Conservation (phyloP, 352 stramenopile species). For the Phytophthora boehmeriae region DNA sequence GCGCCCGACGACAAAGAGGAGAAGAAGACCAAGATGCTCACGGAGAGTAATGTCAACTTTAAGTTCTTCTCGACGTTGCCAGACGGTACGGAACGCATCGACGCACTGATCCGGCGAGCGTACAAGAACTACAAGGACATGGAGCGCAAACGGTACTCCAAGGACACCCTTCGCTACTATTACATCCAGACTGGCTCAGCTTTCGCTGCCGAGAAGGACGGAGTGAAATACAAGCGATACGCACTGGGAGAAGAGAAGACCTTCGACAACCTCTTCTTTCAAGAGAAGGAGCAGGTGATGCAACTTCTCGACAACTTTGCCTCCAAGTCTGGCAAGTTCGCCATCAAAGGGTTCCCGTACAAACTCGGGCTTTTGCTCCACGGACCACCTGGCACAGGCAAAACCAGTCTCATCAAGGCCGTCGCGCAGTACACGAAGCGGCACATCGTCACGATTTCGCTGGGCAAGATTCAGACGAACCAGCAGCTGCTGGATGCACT, state of each 20-base stretch:
- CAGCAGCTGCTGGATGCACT: conserved; percentile 84
- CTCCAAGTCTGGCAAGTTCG: conserved; percentile 77
- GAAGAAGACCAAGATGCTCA: conserved; percentile 29
- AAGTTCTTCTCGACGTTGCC: conserved; percentile 28
- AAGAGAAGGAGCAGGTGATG: conserved; percentile 76
- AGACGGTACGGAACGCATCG: conserved; percentile 44
- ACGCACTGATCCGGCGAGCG: conserved; percentile 39
- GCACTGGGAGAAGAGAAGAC: conserved; percentile 86
- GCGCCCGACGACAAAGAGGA: conserved; percentile 21
- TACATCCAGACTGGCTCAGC: conserved; percentile 38
- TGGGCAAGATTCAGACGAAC: conserved; percentile 82
- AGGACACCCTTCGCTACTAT: conserved; percentile 53
- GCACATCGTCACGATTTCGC: conserved; percentile 80
- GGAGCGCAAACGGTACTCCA: conserved; percentile 35
- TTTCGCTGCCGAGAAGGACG: conserved; percentile 14
- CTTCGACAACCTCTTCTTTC: conserved; percentile 90
- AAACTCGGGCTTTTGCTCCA: conserved; percentile 90
- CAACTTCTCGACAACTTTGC: conserved; percentile 81
- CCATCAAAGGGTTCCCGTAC: conserved; percentile 88
- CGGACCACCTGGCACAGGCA: conserved; percentile 88
- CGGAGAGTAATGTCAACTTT: conserved; percentile 33
- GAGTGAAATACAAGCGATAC: conserved; percentile 70
- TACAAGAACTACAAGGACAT: conserved; percentile 43
- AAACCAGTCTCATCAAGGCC: conserved; percentile 91
- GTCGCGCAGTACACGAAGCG: conserved; percentile 80